Evolutionary conservation across 73 alveolate genomes (phyloP).

Genomic region (Urostyla sp.): DNA sequence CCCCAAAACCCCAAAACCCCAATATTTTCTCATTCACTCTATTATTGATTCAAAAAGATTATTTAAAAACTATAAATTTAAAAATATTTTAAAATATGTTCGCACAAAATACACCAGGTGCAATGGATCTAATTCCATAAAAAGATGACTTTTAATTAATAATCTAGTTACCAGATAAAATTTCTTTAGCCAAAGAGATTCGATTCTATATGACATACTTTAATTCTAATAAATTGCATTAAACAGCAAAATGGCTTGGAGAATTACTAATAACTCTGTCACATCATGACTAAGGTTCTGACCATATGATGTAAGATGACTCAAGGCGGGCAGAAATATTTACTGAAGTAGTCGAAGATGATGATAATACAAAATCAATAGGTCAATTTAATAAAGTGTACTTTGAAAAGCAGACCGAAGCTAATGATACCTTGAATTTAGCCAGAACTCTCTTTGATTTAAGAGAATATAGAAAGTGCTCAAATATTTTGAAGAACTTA

Average conservation of each 20-base stretch:
- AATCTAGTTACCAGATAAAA: slow-evolving; percentile 9
- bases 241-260: slow-evolving; percentile 46
- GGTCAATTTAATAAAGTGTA: slow-evolving; percentile 76
- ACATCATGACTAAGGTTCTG: not conserved
- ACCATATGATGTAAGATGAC: not conserved
- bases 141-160: slow-evolving; percentile 1
- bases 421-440: slow-evolving; percentile 80
- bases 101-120: slow-evolving; percentile 14
- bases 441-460: slow-evolving; percentile 93
- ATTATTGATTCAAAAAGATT: not conserved
- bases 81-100: not conserved
- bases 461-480: slow-evolving; percentile 92
- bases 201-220: slow-evolving; percentile 10
- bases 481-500: slow-evolving; percentile 75
- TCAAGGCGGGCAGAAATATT: not conserved
- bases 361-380: not conserved
- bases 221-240: not conserved
- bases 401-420: slow-evolving; percentile 74
- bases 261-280: slow-evolving; percentile 23
- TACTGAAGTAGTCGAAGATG: not conserved
- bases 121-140: not conserved
- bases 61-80: too few species aligned
- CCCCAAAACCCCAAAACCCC: slow-evolving; percentile 9
- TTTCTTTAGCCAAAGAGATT: slow-evolving; percentile 24
- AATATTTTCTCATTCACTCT: too few species aligned